A percentile compares a stretch with the other conserved stretches of the same genome.
Evolutionary conservation across 805 yeast genomes (phyloP).

Genomic region (Cyberlindnera meyerae): DNA sequence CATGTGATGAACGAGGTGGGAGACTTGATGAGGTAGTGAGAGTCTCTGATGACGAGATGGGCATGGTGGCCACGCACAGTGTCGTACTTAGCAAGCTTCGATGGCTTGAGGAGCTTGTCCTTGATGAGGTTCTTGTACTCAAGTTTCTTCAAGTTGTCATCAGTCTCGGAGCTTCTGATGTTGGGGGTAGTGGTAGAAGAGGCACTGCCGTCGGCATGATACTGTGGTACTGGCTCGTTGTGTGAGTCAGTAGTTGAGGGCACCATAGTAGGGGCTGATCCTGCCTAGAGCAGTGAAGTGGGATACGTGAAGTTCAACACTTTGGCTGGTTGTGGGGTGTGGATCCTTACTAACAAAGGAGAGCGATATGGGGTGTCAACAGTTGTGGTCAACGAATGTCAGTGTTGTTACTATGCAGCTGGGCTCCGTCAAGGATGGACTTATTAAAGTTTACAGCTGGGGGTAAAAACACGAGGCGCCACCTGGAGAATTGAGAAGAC

Average conservation of each 20-base stretch:
- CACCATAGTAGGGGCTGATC: neutral
- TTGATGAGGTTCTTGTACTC: constrained; percentile 24
- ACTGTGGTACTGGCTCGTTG: neutral
- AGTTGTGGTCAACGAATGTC: no score
- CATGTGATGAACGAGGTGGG: constrained; percentile 27
- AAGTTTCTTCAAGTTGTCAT: constrained; percentile 19
- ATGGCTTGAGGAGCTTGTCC: constrained; percentile 25
- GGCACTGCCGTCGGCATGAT: no score
- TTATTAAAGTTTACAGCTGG: no score
- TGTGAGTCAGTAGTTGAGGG: neutral
- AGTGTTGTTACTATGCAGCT: no score
- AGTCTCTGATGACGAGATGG: constrained; percentile 27
- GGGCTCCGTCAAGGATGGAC: no score
- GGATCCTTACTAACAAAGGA: no score
- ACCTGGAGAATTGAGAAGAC: no score
- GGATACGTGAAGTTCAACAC: constrained; percentile 3
- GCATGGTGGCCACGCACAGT: constrained; percentile 20
- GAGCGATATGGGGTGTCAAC: no score
- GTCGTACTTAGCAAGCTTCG: constrained; percentile 17
- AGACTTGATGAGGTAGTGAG: constrained; percentile 23
- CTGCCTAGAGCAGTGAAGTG: constrained; percentile 3
- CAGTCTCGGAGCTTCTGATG: constrained; percentile 2
- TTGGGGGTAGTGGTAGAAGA: neutral
- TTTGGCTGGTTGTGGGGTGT: neutral
- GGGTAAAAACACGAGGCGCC: no score